Percentiles rank a stretch among this genome's conserved stretches.
phyloP scores from a whole-genome alignment of 352 stramenopile genomes.

The Phytopythium montanum region DNA sequence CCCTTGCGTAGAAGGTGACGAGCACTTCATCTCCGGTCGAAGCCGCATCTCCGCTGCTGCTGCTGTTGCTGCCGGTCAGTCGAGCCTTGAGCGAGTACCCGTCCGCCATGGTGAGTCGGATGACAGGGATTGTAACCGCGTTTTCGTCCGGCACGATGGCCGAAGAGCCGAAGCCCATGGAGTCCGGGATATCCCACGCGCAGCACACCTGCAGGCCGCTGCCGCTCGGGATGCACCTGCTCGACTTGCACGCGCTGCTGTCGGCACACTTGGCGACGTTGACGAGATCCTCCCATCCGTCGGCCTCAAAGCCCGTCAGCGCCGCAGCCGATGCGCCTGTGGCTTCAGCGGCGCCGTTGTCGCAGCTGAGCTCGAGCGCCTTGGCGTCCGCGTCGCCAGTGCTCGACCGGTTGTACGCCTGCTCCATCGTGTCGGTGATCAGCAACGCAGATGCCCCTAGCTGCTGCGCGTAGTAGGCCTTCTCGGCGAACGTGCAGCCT shows the following conservation, averaged over 20 bases:
- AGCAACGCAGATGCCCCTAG: constrained; percentile 66
- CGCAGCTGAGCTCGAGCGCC: constrained; percentile 59
- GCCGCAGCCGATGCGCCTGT: constrained; percentile 14
- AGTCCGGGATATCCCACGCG: constrained; percentile 72
- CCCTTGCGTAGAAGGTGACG: constrained; percentile 65
- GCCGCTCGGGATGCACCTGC: constrained; percentile 59
- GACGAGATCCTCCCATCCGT: constrained; percentile 29
- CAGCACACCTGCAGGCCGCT: constrained; percentile 63
- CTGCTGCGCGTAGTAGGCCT: constrained; percentile 63
- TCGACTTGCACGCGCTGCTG: constrained; percentile 41
- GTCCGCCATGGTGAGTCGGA: constrained; percentile 65
- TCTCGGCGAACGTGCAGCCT: constrained; percentile 69
- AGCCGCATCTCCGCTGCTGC: constrained; percentile 11
- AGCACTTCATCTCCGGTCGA: constrained; percentile 23
- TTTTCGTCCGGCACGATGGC: constrained; percentile 27
- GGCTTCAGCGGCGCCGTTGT: constrained; percentile 35
- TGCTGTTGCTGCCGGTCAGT: constrained; percentile 7
- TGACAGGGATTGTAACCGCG: constrained; percentile 59
- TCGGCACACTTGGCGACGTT: constrained; percentile 42
- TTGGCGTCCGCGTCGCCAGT: constrained; percentile 22
- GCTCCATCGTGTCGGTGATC: constrained; percentile 65
- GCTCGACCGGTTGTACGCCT: constrained; percentile 65
- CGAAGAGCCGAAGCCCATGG: constrained; percentile 54
- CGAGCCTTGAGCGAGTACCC: constrained; percentile 48
- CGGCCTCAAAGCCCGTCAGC: constrained; percentile 23